Evolutionary conservation across 2,329 filamentous ascomycete species (phyloP), one percentile per base, ranked within the genome.

Genomic region (Aspergillus tamarii): DNA sequence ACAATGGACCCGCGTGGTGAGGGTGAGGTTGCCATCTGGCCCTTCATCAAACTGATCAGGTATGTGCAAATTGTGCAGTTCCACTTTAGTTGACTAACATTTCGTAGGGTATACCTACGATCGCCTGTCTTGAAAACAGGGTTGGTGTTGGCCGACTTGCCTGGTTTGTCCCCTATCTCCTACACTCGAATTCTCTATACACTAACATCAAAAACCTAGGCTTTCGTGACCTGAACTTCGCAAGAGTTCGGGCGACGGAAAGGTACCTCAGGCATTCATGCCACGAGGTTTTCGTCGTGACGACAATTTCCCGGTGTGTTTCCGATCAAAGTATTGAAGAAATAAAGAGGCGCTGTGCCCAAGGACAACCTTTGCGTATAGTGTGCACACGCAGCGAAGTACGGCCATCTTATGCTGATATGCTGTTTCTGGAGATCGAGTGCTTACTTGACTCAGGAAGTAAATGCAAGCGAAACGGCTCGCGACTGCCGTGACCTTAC

Each of bases 11-110:
- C 50, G 1, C 23, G 16, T 1, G 59, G 46, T 3, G 26, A 32
- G 8, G 30, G 57, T 1, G n/a, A 39, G 11, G 59, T 60, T 8
- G 64, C 65, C 9, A 30, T 70, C 5, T 72, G 69, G 69, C 70
- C 69, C 4, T 72, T 70, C 30, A 62, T 72, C 7, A 72, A 67
- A 30, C 34, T 70, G 36, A 64, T 72, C 19, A 67, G 64, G 70
- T 70, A 34, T 34, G 57, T 48, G 12, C 6, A 30, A 10, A 11
- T 10, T 19, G 16, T 30, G 16, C 7, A 50, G 3, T 30, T 26
- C 7, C n/a, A 11, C 46, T 30, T 1, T 30, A 30, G 4, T 0
- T 10, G 26, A 10, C 26, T 50, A 19, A 50, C 8, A 46, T 36
- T 3, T 3, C 11, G 8, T 19, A 72, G 70, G 55, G 69, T 71